Conservation (phyloP, 768 basidiomycete species). For the Leccinum longicurvipes region DNA sequence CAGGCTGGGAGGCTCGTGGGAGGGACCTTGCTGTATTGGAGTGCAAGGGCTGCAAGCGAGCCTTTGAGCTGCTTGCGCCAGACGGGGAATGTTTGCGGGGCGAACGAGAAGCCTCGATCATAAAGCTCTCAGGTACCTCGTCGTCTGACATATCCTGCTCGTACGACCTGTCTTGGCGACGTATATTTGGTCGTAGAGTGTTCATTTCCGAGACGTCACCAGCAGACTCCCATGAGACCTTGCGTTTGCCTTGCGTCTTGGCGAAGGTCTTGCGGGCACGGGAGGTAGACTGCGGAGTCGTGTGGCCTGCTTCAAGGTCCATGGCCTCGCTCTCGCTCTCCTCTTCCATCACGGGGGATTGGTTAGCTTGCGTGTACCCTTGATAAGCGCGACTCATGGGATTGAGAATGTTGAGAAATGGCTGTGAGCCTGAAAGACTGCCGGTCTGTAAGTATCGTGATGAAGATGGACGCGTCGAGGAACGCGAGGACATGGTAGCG, state of each 20-base stretch:
- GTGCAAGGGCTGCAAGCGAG: conserved; percentile 50
- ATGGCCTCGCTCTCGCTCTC: conserved; percentile 43
- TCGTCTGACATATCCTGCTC: conserved; percentile 69
- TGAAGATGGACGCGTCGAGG: conserved; percentile 18
- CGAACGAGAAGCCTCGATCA: conserved; percentile 63
- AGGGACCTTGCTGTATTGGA: conserved; percentile 43
- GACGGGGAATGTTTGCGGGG: conserved; percentile 38
- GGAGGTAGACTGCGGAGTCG: conserved; percentile 33
- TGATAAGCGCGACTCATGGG: conserved; percentile 72
- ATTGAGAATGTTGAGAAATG: conserved; percentile 80
- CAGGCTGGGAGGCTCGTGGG: conserved; percentile 38
- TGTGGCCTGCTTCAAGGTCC: conserved; percentile 64
- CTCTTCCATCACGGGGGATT: conserved; percentile 73
- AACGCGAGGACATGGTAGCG: conserved; percentile 15
- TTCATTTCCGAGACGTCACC: conserved; percentile 53
- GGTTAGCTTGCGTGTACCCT: conserved; percentile 73
- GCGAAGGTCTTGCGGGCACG: conserved; percentile 28
- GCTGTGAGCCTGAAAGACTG: conserved; percentile 56
- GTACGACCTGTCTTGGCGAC: conserved; percentile 58
- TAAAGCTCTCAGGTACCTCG: conserved; percentile 82
- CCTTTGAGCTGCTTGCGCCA: conserved; percentile 24
- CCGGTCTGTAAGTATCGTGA: conserved; percentile 19
- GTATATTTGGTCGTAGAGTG: conserved; percentile 67
- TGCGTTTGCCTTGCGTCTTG: conserved; percentile 46
- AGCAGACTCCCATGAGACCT: conserved; percentile 57